Base-by-base conservation (phyloP, 2,329 filamentous ascomycete species). In the Trichoderma afroharzianum region DNA sequence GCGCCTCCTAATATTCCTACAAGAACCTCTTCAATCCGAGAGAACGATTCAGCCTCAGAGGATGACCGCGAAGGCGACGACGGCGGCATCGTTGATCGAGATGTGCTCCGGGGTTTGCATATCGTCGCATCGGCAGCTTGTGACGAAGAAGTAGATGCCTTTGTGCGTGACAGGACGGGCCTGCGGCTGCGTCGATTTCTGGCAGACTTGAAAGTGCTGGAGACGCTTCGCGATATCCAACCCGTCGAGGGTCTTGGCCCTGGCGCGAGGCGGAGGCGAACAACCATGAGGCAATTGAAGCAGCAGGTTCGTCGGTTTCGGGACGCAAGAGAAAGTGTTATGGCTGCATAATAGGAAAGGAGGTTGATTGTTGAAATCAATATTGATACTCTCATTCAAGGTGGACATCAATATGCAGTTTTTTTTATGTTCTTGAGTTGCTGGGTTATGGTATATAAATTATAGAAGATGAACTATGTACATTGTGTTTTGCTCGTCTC, bases 121-220 rank as follows among this genome's bases (percentile, higher is more conserved):
- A 83, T 89, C 50, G 87, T 87, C 6, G 83, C 86, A 33, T 85
- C 85, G 6, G 88, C 88, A 12, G 87, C 87, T 5, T 88, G 87
- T 63, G 85, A 89, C 70, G 83, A 87, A 70, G 79, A 83, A 43
- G 82, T 88, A 2, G 87, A 90, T 75, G 82, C 82, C 0, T 85
- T 85, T 77, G 85, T 90, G 68, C 80, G 83, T 32, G 79, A 84
- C 26, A 83, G 83, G 72, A 88, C 86, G 0, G 88, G 88, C 0
- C 76, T 88, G 28, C 80, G 85, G 15, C 83, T 89, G 59, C 83
- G 88, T 39, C 83, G 83, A 7, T 88, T 90, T 72, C 77, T 90
- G 18, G 86, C 86, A 4, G 87, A 88, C 74, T 75, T 90, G 47
- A 85, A 83, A 75, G 82, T 81, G 1, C 83, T 89, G 58, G 87